Evolutionary conservation across 2,329 filamentous ascomycete genomes (phyloP).

Genomic region (Sclerotinia borealis): DNA sequence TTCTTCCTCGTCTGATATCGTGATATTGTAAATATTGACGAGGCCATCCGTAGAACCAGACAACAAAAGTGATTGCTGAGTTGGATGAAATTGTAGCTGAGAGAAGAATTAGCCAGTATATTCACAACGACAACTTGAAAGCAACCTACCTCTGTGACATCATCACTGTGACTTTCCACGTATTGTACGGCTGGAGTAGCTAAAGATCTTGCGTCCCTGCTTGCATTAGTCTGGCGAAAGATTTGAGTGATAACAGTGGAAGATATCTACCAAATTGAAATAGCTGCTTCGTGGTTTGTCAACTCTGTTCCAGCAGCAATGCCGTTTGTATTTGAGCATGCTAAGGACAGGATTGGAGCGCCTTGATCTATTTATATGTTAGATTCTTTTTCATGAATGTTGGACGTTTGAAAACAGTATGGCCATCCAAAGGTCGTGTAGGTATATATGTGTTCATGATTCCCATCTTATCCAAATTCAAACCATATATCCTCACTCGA

Average conservation of each 20-base stretch:
- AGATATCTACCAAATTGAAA: constrained; percentile 50
- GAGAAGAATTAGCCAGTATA: constrained; percentile 27
- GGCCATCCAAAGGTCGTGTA: not conserved
- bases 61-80: constrained; percentile 54
- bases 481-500: not conserved
- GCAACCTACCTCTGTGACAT: constrained; percentile 50
- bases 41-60: constrained; percentile 77
- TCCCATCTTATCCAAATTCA: not conserved
- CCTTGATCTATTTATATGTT: constrained; percentile 35
- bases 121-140: not conserved
- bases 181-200: constrained; percentile 47
- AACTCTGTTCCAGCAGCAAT: constrained; percentile 71
- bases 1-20: constrained; percentile 68
- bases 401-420: not conserved
- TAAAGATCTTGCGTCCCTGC: constrained; percentile 52
- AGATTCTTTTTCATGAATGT: not conserved
- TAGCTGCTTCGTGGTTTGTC: constrained; percentile 54
- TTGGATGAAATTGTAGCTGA: constrained; percentile 56
- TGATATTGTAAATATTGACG: constrained; percentile 69
- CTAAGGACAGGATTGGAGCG: constrained; percentile 58
- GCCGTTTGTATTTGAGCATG: constrained; percentile 50
- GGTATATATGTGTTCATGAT: not conserved
- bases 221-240: constrained; percentile 2
- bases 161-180: constrained; percentile 61
- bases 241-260: not conserved